A percentile compares a stretch with the other conserved stretches of the same genome.
phyloP scores from a whole-genome alignment of 2,329 filamentous ascomycete genomes.

The Ramularia endophylla region DNA sequence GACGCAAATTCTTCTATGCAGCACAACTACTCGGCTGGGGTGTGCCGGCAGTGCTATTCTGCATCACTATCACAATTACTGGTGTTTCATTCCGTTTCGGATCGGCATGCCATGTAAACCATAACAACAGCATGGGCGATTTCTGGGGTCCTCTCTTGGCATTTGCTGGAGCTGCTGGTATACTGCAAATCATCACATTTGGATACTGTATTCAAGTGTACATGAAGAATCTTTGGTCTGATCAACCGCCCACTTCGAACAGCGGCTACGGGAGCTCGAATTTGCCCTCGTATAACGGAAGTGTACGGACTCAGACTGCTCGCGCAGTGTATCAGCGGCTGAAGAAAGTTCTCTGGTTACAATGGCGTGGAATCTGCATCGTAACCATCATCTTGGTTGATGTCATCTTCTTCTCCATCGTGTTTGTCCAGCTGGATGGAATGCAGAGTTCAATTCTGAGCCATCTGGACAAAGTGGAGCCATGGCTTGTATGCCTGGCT shows the following conservation, averaged over 20 bases:
- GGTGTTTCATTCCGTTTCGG: constrained; percentile 95
- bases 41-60: constrained; percentile 68
- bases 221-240: constrained; percentile 68
- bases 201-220: constrained; percentile 94
- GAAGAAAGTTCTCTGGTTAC: constrained; percentile 77
- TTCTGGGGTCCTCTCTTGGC: constrained; percentile 87
- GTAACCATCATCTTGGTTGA: constrained; percentile 86
- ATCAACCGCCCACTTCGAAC: constrained; percentile 51
- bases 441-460: constrained; percentile 54
- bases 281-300: constrained; percentile 69
- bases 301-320: constrained; percentile 72
- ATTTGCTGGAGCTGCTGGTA: constrained; percentile 67
- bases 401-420: constrained; percentile 86
- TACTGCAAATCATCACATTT: constrained; percentile 77
- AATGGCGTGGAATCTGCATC: constrained; percentile 90
- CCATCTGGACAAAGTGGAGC: constrained; percentile 49
- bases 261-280: constrained; percentile 51
- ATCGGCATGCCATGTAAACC: constrained; percentile 88
- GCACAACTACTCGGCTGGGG: constrained; percentile 79
- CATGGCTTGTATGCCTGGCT: constrained; percentile 71
- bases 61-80: constrained; percentile 72
- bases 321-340: constrained; percentile 84
- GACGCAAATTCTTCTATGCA: constrained; percentile 81
- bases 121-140: constrained; percentile 70
- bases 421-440: constrained; percentile 84